These are phyloP conservation scores for Cladosporium sp. DNA, from an alignment of 2,329 filamentous ascomycete genomes.

Conservation along the genomic window DNA sequence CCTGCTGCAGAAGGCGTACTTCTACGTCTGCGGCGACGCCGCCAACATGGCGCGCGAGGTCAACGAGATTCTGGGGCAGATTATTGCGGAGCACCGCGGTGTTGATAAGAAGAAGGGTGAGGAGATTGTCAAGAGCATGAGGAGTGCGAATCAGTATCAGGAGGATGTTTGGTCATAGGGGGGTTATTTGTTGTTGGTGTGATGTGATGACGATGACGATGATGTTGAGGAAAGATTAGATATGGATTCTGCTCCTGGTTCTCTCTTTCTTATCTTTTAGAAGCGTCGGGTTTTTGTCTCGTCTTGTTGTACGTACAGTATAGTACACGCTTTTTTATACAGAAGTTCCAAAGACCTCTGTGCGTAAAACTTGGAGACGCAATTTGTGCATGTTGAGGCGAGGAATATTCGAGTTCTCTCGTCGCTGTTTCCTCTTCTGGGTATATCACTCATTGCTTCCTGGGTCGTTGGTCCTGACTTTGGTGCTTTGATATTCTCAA, in stretches of 20 bases:
- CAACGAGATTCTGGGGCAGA: slow-evolving; percentile 76
- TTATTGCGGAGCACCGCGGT: slow-evolving; percentile 80
- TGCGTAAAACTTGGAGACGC: no score
- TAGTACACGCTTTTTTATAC: neutral
- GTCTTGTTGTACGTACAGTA: neutral
- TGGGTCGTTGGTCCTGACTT: no score
- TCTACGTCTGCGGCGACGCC: slow-evolving; percentile 97
- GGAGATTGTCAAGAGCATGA: slow-evolving; percentile 96
- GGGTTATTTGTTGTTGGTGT: neutral
- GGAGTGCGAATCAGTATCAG: slow-evolving; percentile 93
- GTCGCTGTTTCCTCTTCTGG: no score
- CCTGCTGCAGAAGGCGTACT: slow-evolving; percentile 82
- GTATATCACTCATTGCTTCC: no score
- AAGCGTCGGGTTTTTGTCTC: no score
- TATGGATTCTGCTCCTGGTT: no score
- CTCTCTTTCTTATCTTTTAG: no score
- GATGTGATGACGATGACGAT: neutral
- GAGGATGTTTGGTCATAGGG: slow-evolving; percentile 68
- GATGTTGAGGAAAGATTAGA: no score
- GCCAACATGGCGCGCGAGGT: slow-evolving; percentile 68
- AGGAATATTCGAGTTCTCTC: no score
- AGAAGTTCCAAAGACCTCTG: no score
- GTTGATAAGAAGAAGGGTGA: slow-evolving; percentile 85
- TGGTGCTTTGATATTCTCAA: no score
- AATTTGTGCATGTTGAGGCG: no score